Percentiles rank a stretch among this genome's conserved stretches.
phyloP scores from a whole-genome alignment of 805 yeast genomes.

The Starmerella geochares region DNA sequence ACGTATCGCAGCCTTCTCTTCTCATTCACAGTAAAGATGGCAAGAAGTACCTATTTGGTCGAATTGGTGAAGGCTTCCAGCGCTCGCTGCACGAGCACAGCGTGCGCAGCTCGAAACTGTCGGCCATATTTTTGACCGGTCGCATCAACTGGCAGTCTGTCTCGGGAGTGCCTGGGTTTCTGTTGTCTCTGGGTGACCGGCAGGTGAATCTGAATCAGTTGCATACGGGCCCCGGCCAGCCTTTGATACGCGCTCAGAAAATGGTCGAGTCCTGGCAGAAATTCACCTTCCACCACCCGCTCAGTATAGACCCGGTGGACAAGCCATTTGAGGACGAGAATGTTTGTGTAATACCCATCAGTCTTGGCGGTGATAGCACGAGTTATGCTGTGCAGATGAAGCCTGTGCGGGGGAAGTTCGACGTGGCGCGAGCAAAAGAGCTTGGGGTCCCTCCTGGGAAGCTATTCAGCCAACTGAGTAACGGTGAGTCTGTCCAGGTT shows the following conservation, averaged over 20 bases:
- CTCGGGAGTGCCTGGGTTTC: conserved; percentile 87
- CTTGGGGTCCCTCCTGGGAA: conserved; percentile 63
- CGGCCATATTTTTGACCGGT: conserved; percentile 69
- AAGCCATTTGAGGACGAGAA: conserved; percentile 23
- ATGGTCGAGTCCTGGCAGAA: conserved; percentile 73
- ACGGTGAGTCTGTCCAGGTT: conserved; percentile 44
- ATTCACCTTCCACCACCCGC: conserved; percentile 61
- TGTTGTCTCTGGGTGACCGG: conserved; percentile 63
- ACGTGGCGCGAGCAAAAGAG: conserved; percentile 50
- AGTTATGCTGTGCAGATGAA: conserved; percentile 58
- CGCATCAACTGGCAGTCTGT: conserved; percentile 62
- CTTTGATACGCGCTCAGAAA: conserved; percentile 37
- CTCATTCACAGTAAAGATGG: conserved; percentile 42
- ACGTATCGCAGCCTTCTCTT: conserved; percentile 41
- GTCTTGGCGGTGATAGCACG: conserved; percentile 27
- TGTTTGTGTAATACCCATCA: conserved; percentile 25
- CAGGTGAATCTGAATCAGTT: conserved; percentile 3
- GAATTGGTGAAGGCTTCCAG: conserved; percentile 78
- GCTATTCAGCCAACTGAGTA: conserved; percentile 47
- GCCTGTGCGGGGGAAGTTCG: conserved; percentile 68
- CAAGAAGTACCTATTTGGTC: conserved; percentile 58
- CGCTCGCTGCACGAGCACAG: conserved; percentile 56
- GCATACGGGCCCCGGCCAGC: conserved; percentile 33
- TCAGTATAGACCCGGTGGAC: conserved; percentile 39
- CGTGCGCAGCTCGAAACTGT: conserved; percentile 46